Percentiles rank a stretch among this genome's conserved stretches.
Conservation (phyloP, 1,284 basidiomycete genomes). For the Papiliotrema terrestris region DNA sequence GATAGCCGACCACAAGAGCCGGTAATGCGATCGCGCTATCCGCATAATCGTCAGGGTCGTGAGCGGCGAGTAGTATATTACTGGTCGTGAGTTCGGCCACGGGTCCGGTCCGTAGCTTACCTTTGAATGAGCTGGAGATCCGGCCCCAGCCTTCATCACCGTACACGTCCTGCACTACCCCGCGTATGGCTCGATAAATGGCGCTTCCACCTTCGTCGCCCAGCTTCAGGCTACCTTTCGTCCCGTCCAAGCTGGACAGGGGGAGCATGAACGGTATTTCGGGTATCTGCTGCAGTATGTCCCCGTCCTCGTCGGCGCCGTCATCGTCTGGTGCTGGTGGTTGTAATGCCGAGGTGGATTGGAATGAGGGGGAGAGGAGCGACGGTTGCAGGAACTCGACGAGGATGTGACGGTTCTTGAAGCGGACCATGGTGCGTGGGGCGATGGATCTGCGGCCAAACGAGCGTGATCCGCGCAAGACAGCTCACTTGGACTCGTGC, state of each 20-base stretch:
- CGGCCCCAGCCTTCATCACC: constrained; percentile 47
- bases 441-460: no score
- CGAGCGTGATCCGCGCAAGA: no score
- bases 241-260: constrained; percentile 2
- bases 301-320: constrained; percentile 25
- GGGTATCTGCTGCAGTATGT: constrained; percentile 20
- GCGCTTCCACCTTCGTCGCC: constrained; percentile 23
- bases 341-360: constrained; percentile 3
- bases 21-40: constrained; percentile 40
- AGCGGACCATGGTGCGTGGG: constrained; percentile 36
- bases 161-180: constrained; percentile 32
- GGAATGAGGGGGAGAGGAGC: constrained; percentile 8
- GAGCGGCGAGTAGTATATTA: constrained; percentile 41
- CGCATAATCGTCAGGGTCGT: constrained; percentile 44
- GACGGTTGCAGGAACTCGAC: constrained; percentile 43
- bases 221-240: constrained; percentile 17
- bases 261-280: constrained; percentile 35
- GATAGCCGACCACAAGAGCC: constrained; percentile 18
- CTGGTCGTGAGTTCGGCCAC: constrained; percentile 12
- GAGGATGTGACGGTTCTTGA: constrained; percentile 48
- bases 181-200: constrained; percentile 31
- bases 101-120: constrained; percentile 16
- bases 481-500: no score
- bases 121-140: constrained; percentile 39
- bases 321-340: constrained; percentile 8